These are phyloP conservation scores for Aspergillus sp. DNA, from an alignment of 2,329 filamentous ascomycete genomes.

Conservation along the genomic window DNA sequence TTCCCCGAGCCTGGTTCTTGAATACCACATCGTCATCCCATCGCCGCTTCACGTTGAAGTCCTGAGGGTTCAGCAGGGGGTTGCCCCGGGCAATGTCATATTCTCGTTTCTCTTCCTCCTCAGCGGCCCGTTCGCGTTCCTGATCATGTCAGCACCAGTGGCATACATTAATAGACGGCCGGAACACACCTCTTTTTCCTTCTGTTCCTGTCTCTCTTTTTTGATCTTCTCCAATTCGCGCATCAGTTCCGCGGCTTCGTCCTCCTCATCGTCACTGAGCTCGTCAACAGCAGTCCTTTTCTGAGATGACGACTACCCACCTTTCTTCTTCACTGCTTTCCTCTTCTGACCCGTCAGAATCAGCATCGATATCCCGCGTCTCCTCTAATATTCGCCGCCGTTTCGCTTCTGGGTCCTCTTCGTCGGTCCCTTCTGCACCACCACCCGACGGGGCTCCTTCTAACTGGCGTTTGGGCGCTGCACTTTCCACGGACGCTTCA, in stretches of 20 bases:
- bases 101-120: conserved; percentile 80
- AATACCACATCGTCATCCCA: conserved; percentile 99
- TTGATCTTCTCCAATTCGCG: conserved; percentile 94
- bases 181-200: conserved; percentile 64
- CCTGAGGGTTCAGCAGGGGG: conserved; percentile 80
- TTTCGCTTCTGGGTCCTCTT: conserved; percentile 76
- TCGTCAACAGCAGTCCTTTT: conserved; percentile 28
- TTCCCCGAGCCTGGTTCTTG: conserved; percentile 95
- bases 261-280: conserved; percentile 67
- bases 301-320: conserved; percentile 25
- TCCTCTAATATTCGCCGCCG: conserved; percentile 84
- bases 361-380: conserved; percentile 82
- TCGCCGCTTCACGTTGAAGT: conserved; percentile 80
- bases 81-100: conserved; percentile 89
- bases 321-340: conserved; percentile 63
- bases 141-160: conserved; percentile 26
- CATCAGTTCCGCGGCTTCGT: conserved; percentile 85
- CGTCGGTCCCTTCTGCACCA: conserved; percentile 42
- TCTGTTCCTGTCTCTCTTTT: conserved; percentile 76
- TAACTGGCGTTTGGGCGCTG: conserved; percentile 63
- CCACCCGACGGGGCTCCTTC: conserved; percentile 48
- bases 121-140: conserved; percentile 76
- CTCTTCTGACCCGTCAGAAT: conserved; percentile 63
- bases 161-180: too few species aligned
- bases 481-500: conserved; percentile 39